Conservation (phyloP, 441 rosid genomes). For the Raphanus hybrid region DNA sequence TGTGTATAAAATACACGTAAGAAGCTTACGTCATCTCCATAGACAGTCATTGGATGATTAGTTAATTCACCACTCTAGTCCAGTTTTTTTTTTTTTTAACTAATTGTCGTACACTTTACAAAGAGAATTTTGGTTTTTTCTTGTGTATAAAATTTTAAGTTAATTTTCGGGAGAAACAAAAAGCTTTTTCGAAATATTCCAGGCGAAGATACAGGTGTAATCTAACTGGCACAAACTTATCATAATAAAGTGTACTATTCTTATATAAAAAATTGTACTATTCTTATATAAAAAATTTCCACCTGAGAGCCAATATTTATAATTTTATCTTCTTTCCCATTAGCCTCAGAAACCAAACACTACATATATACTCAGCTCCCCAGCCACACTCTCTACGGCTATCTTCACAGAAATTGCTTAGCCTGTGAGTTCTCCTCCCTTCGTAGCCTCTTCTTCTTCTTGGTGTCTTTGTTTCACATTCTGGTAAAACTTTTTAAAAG, state of each 20-base stretch:
- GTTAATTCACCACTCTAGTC: not conserved
- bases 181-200: conserved; percentile 25
- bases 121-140: conserved; percentile 12
- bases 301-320: too few relatives aligned
- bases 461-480: too few relatives aligned
- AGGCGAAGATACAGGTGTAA: conserved; percentile 28
- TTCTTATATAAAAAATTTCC: not conserved
- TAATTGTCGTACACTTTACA: not conserved
- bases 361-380: too few relatives aligned
- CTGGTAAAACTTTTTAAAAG: too few relatives aligned
- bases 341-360: too few relatives aligned
- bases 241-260: conserved; percentile 18
- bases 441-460: too few relatives aligned
- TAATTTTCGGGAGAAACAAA: conserved; percentile 11
- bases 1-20: not conserved
- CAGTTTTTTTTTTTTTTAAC: not conserved
- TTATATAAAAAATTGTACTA: not conserved
- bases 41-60: not conserved
- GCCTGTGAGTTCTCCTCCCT: too few relatives aligned
- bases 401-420: too few relatives aligned
- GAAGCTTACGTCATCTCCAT: conserved; percentile 23
- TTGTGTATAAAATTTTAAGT: not conserved
- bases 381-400: too few relatives aligned
- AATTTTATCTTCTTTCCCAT: too few relatives aligned
- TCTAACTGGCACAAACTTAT: conserved; percentile 36